Evolutionary conservation across 1,284 basidiomycete species (phyloP), one percentile per base, ranked within the genome.

Genomic region (Ceratorhiza oryzae-sativae): DNA sequence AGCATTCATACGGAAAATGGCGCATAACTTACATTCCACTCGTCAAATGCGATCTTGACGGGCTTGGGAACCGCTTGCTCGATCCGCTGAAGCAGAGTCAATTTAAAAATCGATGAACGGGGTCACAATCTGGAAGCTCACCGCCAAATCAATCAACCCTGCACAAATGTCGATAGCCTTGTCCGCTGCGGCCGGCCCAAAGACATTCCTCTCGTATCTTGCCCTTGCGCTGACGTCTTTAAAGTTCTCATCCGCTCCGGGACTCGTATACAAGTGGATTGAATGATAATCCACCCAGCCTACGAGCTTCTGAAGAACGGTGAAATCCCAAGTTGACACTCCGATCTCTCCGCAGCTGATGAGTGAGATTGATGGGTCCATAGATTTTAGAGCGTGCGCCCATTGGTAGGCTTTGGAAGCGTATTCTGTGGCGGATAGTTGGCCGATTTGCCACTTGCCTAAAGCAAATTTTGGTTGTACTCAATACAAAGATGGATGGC

Each of bases 361-460:
- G 10, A 89, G 80, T 74, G 86, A 80, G 77, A 89, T 86, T 30
- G 72, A 82, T 0, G 87, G 87, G 75, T 90, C 88, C 10, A 89
- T 83, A 0, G 89, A 81, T 56, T 83, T 83, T 45, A 90, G 79
- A 0, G 85, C 87, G 76, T 89, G 88, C 0, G 87, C 88, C 88
- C 88, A 90, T 75, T 86, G 86, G 58, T 82, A 84, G 0, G 87
- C 87, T 74, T 83, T 85, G 72, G 84, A 83, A 10, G 86, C 84
- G 77, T 89, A 89, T 71, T 87, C 88, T 25, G 82, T 79, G 0
- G 87, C 83, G 12, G 83, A 83, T 79, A 87, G 83, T 75, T 88
- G 86, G 30, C 88, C 87, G 13, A 89, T 86, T 81, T 89, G 87
- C 88, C 88, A 89, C 75, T 86, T 86, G 1, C 84, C 83, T 76